Conservation (phyloP, 345 rosid genomes). For the Streptanthus diversifolius region DNA sequence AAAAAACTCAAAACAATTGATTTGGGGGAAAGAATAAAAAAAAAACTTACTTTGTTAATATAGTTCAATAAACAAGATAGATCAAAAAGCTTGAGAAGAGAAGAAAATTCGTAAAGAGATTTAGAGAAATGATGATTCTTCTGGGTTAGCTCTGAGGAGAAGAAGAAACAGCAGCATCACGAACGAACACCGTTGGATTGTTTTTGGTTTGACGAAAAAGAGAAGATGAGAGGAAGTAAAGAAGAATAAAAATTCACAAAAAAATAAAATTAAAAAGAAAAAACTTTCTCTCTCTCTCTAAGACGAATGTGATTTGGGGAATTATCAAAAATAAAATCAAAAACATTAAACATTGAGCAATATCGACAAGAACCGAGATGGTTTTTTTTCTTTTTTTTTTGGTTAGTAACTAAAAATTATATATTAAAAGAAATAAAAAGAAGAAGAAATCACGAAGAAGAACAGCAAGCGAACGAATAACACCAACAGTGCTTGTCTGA, state of each 20-base stretch:
- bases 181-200: constrained; percentile 31
- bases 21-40: neutral
- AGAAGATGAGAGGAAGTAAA: constrained; percentile 21
- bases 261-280: constrained; percentile 22
- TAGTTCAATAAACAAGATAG: no score
- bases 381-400: neutral
- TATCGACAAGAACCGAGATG: constrained; percentile 26
- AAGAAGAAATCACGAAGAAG: constrained; percentile 30
- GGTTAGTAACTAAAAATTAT: neutral
- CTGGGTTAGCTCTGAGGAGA: neutral
- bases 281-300: constrained; percentile 35
- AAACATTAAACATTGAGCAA: constrained; percentile 27
- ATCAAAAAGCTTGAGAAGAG: no score
- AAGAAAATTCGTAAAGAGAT: no score
- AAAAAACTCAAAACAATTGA: neutral
- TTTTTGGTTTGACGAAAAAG: constrained; percentile 37
- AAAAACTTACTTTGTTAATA: constrained; percentile 22
- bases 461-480: constrained; percentile 37
- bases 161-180: neutral
- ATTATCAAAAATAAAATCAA: constrained; percentile 30
- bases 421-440: constrained; percentile 17
- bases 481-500: constrained; percentile 38
- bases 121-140: neutral
- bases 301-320: constrained; percentile 58
- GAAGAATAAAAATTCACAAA: constrained; percentile 38